These are phyloP conservation scores for Penicillium riverlandense DNA, from an alignment of 495 filamentous ascomycete genomes.

Conservation along the genomic window DNA sequence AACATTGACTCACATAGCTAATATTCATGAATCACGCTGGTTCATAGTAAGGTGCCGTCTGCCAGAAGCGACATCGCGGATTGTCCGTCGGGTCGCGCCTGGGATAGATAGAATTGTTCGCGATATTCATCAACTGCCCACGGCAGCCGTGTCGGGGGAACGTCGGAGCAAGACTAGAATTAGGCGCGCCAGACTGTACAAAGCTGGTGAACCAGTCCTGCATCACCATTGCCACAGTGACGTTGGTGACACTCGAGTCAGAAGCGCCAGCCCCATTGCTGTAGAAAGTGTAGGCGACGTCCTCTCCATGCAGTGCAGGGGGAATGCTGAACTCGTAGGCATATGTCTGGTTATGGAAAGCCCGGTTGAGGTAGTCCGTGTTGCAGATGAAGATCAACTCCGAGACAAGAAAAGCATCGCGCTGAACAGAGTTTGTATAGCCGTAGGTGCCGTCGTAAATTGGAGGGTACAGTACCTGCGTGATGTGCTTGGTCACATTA, in stretches of 20 bases:
- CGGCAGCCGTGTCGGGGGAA: conserved; percentile 35
- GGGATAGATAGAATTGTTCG: conserved; percentile 28
- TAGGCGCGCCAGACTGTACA: conserved; percentile 37
- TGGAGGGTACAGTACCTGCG: conserved; percentile 50
- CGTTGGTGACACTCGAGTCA: conserved; percentile 23
- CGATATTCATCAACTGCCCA: conserved; percentile 34
- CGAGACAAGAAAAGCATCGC: conserved; percentile 24
- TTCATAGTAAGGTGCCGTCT: conserved; percentile 9
- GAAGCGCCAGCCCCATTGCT: conserved; percentile 22
- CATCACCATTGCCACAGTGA: conserved; percentile 42
- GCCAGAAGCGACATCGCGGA: conserved; percentile 36
- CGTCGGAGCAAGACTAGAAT: conserved; percentile 25
- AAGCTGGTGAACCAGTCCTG: conserved; percentile 58
- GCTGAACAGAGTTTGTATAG: conserved; percentile 28
- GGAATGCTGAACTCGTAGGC: conserved; percentile 55
- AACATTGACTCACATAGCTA: not conserved
- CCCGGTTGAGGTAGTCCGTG: conserved; percentile 45
- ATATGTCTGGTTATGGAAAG: conserved; percentile 46
- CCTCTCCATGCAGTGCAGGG: conserved; percentile 48
- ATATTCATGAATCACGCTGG: not conserved
- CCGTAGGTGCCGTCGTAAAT: conserved; percentile 48
- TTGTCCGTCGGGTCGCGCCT: conserved; percentile 39
- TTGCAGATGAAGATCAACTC: conserved; percentile 54
- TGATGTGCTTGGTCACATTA: conserved; percentile 40
- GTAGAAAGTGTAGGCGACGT: conserved; percentile 56